These are phyloP conservation scores for Russula sp. DNA, from an alignment of 768 basidiomycete species.

Conservation along the genomic window DNA sequence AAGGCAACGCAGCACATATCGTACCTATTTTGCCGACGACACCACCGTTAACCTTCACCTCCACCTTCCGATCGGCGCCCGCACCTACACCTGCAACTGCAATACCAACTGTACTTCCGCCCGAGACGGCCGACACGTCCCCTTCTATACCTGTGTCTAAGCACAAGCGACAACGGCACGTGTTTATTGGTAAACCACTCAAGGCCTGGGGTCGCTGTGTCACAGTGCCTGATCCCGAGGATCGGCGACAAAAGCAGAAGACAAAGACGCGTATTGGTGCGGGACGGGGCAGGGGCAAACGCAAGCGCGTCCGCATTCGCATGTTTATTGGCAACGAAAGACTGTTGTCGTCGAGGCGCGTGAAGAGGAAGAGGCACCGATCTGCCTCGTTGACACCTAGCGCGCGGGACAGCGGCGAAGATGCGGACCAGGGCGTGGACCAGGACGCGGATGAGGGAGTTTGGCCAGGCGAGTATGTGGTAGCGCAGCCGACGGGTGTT, in stretches of 20 bases:
- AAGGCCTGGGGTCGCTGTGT: conserved; percentile 11
- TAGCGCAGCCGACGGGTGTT: neutral
- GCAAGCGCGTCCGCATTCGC: neutral
- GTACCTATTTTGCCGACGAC: neutral
- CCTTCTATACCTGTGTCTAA: neutral
- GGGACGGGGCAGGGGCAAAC: neutral
- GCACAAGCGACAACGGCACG: neutral
- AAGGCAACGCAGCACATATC: neutral
- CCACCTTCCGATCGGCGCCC: neutral
- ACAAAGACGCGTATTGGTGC: neutral
- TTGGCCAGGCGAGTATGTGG: conserved; percentile 6
- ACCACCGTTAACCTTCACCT: neutral
- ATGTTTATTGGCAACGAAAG: neutral
- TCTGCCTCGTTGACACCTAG: neutral
- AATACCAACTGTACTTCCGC: neutral
- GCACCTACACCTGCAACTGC: neutral
- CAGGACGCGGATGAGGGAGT: neutral
- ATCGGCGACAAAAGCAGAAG: neutral
- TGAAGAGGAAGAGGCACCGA: neutral
- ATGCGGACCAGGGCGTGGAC: neutral
- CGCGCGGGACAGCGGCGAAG: neutral
- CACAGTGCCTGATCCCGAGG: neutral
- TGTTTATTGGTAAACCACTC: conserved; percentile 6
- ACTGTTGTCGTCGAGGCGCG: neutral
- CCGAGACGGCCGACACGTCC: neutral